Evolutionary conservation across 2,329 filamentous ascomycete genomes (phyloP).

Genomic region (Xylaria digitata): DNA sequence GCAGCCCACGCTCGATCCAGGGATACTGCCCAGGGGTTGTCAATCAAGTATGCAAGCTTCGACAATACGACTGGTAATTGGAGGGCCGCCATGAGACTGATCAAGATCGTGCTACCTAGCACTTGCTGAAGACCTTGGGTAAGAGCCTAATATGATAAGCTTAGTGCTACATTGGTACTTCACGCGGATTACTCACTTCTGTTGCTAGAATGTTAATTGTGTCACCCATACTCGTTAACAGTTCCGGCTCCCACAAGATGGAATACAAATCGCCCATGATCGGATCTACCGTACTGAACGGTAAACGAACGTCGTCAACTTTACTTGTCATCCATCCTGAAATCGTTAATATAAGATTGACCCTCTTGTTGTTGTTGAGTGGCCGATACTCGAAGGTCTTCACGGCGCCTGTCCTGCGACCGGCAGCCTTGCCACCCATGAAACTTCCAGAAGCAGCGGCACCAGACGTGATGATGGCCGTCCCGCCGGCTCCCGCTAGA

Average conservation of each 20-base stretch:
- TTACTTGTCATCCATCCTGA: slow-evolving; percentile 99
- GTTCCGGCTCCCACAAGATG: slow-evolving; percentile 96
- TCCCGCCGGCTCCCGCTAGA: slow-evolving; percentile 89
- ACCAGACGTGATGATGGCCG: slow-evolving; percentile 91
- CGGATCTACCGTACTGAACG: slow-evolving; percentile 95
- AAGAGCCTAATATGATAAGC: slow-evolving; percentile 73
- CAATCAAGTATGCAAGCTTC: slow-evolving; percentile 94
- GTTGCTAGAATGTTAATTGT: slow-evolving; percentile 98
- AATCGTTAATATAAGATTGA: slow-evolving; percentile 94
- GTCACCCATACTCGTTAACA: slow-evolving; percentile 97
- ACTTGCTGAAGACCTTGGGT: slow-evolving; percentile 97
- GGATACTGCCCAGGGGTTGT: slow-evolving; percentile 99
- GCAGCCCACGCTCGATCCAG: slow-evolving; percentile 88
- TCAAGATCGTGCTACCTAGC: slow-evolving; percentile 87
- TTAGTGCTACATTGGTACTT: not conserved
- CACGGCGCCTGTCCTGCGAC: slow-evolving; percentile 88
- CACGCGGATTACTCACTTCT: slow-evolving; percentile 71
- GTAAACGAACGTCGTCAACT: slow-evolving; percentile 93
- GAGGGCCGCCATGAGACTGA: slow-evolving; percentile 90
- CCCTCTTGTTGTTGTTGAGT: slow-evolving; percentile 96
- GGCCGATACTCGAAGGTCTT: slow-evolving; percentile 97
- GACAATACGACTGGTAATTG: slow-evolving; percentile 92
- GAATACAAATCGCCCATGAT: slow-evolving; percentile 99
- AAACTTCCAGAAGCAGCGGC: slow-evolving; percentile 87
- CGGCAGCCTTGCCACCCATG: slow-evolving; percentile 87